Evolutionary conservation across 352 stramenopile genomes (phyloP), one percentile per base, ranked within the genome.

Genomic region (Phytophthora pini): DNA sequence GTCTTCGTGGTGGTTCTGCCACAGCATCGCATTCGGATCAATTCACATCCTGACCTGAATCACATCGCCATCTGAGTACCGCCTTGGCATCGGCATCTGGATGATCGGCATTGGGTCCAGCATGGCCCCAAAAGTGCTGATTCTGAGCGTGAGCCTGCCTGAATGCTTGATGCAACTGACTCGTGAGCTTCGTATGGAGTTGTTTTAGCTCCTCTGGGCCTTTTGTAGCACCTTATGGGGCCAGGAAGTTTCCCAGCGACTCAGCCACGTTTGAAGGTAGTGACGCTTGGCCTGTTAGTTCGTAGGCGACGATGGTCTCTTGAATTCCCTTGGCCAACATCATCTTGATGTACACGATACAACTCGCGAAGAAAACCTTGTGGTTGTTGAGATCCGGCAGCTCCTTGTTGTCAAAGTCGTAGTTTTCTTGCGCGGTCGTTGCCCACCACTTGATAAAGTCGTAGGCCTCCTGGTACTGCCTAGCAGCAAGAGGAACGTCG

Each of bases 381-480:
- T 5, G 3, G n/a, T 17, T 17, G 17, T 17, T 17, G 12, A 43
- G 3, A 15, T 43, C 36, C 22, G 2, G 57, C 24, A 12, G 13
- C 0, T 52, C 45, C 45, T 13, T 52, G 45, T 52, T 15, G 26
- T 15, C 44, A 12, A 12, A 51, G 26, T 38, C 44, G 44, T 51
- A 51, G 13, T 38, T 22, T 2, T 8, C 4, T 1, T 51, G 4
- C 2, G 9, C 22, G 24, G 11, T 51, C 34, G 10, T 40, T 15
- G 34, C 13, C 34, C 34, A 40, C 34, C 34, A 40, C 6, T 40
- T 40, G 34, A 13, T 40, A n/a, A 40, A 40, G 34, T 40, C 34
- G 34, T 40, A 43, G 36, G 36, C 36, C 2, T 43, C 36, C 5
- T 43, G 36, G 36, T 43, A 43, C 36, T 43, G 36, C 36, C 36